Base-by-base conservation (phyloP, 208 protist species). In the Crithidia fasciculata region DNA sequence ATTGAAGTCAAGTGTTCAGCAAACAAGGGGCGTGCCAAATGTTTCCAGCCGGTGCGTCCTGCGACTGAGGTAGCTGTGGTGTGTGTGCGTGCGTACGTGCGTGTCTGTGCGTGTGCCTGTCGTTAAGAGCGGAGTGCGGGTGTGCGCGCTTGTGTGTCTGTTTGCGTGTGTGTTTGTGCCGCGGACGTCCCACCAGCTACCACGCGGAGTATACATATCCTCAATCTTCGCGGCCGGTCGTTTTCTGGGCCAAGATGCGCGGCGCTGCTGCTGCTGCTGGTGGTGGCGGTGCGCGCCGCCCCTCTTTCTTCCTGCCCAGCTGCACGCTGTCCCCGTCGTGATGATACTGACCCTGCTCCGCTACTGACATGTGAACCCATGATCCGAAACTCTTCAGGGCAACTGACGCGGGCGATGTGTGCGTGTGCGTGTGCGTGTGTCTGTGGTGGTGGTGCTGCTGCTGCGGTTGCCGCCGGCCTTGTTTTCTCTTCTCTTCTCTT, bases 1-100 rank as follows among this genome's bases (percentile, higher is more conserved):
- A 87, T 84, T 87, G 83, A 84, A 76, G 57, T 84, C 72, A 74
- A 87, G 83, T 87, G 83, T 87, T 74, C 69, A 66, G 16, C 65
- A 58, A 82, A 59, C 44, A 72, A 80, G 78, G 78, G 71, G 68
- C 78, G 74, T 68, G 73, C 78, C 82, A 87, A 70, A 72, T 12
- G 65, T 76, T 87, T 87, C 79, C 79, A 84, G 83, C 83, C 70
- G 83, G 83, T 70, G 79, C 71, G 74, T 63, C 75, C 73, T 82
- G 76, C 71, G 79, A 78, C 83, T 71, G 79, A 84, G 79, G 59
- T 80, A 75, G 69, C 76, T 45, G 15, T 18, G 40, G 52, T 57
- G 40, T 39, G 36, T 49, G 44, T 64, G 28, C n/a, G 44, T 64
- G 36, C 18, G 7, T 64, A 49, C 19, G 28, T 36, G 59, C 39